Evolutionary conservation across 2,329 filamentous ascomycete genomes (phyloP).

Genomic region (Botrytis galanthina): DNA sequence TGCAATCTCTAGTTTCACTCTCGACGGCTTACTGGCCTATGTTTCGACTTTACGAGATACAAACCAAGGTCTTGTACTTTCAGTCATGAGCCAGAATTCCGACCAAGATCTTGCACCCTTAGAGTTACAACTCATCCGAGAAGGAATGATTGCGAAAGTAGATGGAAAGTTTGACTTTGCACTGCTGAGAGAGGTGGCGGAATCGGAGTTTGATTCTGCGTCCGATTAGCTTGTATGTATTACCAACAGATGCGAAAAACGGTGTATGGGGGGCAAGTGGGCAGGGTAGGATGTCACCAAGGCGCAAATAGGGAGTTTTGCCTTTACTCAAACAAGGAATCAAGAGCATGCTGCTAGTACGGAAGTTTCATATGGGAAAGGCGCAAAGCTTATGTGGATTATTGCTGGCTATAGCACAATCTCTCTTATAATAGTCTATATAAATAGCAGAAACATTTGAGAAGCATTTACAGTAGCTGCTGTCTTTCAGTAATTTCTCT

Average conservation of each 20-base stretch:
- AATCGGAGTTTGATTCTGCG: constrained; percentile 34
- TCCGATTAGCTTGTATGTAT: constrained; percentile 31
- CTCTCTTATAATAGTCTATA: neutral
- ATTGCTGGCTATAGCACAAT: no score
- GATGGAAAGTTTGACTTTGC: constrained; percentile 41
- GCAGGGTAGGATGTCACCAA: neutral
- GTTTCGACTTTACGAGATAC: constrained; percentile 40
- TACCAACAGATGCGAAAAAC: neutral
- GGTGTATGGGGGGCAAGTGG: neutral
- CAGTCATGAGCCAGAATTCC: constrained; percentile 37
- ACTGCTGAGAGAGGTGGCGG: constrained; percentile 33
- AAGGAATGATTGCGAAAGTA: constrained; percentile 34
- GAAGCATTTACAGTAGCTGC: neutral
- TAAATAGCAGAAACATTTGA: neutral
- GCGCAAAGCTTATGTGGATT: neutral
- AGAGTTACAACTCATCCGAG: constrained; percentile 34
- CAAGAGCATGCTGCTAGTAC: neutral
- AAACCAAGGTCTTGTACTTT: constrained; percentile 38
- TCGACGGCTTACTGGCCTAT: constrained; percentile 47
- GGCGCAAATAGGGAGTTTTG: neutral
- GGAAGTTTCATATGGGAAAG: neutral
- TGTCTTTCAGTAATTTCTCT: no score
- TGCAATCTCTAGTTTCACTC: constrained; percentile 55
- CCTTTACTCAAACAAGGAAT: neutral
- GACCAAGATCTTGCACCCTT: constrained; percentile 32